Evolutionary conservation across 2,329 filamentous ascomycete species (phyloP).

Genomic region (Didymella exigua): DNA sequence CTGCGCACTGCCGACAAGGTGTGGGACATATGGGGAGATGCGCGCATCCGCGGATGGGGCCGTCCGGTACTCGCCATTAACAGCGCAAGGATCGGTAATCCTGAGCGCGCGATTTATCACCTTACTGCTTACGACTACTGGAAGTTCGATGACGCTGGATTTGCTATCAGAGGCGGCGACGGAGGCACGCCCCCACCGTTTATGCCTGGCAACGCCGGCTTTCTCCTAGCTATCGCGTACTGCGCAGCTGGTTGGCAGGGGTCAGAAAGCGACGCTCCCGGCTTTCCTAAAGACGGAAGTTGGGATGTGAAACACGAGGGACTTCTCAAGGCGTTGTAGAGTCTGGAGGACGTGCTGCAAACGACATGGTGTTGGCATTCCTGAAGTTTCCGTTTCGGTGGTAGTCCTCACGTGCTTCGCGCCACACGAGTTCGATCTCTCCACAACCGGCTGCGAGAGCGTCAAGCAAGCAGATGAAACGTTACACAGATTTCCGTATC

Average conservation of each 20-base stretch:
- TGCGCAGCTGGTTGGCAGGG: slow-evolving; percentile 62
- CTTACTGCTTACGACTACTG: slow-evolving; percentile 59
- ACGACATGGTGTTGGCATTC: slow-evolving; percentile 15
- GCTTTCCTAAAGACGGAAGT: slow-evolving; percentile 29
- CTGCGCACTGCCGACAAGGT: slow-evolving; percentile 33
- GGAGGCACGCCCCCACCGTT: slow-evolving; percentile 62
- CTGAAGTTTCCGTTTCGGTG: slow-evolving; percentile 1
- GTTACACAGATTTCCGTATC: slow-evolving; percentile 1
- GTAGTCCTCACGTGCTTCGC: slow-evolving; percentile 2
- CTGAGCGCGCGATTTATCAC: slow-evolving; percentile 38
- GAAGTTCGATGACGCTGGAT: slow-evolving; percentile 58
- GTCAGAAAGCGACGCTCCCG: slow-evolving; percentile 39
- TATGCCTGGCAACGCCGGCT: slow-evolving; percentile 58
- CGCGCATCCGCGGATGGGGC: slow-evolving; percentile 38
- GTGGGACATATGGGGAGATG: slow-evolving; percentile 39
- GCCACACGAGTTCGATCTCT: not conserved
- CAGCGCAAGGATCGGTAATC: slow-evolving; percentile 33
- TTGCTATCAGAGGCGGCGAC: slow-evolving; percentile 60
- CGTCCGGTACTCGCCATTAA: slow-evolving; percentile 40
- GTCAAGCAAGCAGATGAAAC: not conserved
- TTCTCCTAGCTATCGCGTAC: slow-evolving; percentile 59
- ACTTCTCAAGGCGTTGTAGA: slow-evolving; percentile 26
- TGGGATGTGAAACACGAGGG: slow-evolving; percentile 33
- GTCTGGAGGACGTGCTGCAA: slow-evolving; percentile 10
- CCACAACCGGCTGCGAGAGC: slow-evolving; percentile 3